Conservation (phyloP, 768 basidiomycete genomes). For the Kwoniella bestiolae region DNA sequence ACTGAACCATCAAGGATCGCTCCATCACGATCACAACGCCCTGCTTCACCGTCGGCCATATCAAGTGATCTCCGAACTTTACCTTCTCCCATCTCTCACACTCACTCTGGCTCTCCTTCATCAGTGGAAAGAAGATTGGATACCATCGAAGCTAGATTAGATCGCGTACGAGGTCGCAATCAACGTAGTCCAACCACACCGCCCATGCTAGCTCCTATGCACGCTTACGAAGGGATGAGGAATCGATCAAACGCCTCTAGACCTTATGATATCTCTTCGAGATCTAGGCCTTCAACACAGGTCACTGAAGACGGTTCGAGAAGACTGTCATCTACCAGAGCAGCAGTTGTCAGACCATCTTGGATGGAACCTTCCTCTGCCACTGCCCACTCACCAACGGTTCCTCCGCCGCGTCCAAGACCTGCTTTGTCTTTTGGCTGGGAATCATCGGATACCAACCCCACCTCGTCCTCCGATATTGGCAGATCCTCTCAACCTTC, state of each 20-base stretch:
- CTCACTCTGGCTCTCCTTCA: constrained; percentile 5
- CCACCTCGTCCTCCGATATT: neutral
- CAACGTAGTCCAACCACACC: constrained; percentile 16
- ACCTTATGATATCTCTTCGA: constrained; percentile 17
- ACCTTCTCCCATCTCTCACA: constrained; percentile 11
- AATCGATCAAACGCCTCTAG: neutral
- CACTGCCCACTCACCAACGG: constrained; percentile 7
- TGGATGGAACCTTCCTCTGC: neutral
- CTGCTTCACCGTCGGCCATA: neutral
- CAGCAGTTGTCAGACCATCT: constrained; percentile 1
- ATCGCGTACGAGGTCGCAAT: constrained; percentile 11
- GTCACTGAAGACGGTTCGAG: neutral
- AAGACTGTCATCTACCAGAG: neutral
- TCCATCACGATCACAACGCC: neutral
- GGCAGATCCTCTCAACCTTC: neutral
- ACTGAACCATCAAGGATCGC: neutral
- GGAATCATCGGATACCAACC: constrained; percentile 1
- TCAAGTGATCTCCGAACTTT: constrained; percentile 14
- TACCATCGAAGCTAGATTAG: constrained; percentile 25
- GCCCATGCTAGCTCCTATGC: neutral
- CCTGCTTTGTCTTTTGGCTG: constrained; percentile 8
- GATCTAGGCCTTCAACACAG: constrained; percentile 8
- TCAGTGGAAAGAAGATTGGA: constrained; percentile 24
- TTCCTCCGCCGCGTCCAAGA: constrained; percentile 14
- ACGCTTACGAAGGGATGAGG: constrained; percentile 4